Evolutionary conservation across 768 basidiomycete species (phyloP), one percentile per base, ranked within the genome.

Genomic region (Chalciporus sphaerocephalus): DNA sequence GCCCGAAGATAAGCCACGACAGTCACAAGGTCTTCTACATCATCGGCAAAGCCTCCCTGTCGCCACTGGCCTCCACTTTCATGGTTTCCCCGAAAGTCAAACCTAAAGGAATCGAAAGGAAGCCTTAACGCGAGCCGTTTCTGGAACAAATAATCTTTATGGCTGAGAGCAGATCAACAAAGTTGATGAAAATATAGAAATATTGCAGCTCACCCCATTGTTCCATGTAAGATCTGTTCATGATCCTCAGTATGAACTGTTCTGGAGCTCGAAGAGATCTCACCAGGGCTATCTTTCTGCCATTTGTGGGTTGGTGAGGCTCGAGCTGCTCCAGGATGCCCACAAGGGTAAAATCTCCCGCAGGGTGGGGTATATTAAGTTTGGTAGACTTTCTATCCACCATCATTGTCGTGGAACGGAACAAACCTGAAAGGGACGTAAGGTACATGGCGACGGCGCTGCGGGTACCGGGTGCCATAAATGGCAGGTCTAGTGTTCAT

Each of bases 101-200:
- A 90, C 24, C 88, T 77, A 61, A 92, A 90, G 3, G 87, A 90
- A 62, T 92, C 89, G 18, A 87, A 57, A 0, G 86, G 83, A 12
- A 90, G 64, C 28, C 69, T 72, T 30, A 64, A 60, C 3, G 85
- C 86, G 16, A 92, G 78, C 12, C 75, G 78, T 58, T 82, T 83
- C 64, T 86, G 84, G 70, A 85, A 90, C 38, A 92, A 62, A 66
- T 92, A 92, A 60, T 92, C 84, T 56, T 90, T 90, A 64, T 92
- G 89, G 57, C 88, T 91, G 64, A 38, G 56, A 38, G 13, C 36
- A 38, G 23, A 18, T 52, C 15, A 33, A 8, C 10, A 28, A 33
- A 5, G 23, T 17, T 4, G 6, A 27, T 12, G 27, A 43, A 20
- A 18, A n/a, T 21, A n/a, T 3, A 20, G 24, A 23, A 38, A 32